Evolutionary conservation across 768 basidiomycete species (phyloP).

Genomic region (Macrolepiota dolichaula): DNA sequence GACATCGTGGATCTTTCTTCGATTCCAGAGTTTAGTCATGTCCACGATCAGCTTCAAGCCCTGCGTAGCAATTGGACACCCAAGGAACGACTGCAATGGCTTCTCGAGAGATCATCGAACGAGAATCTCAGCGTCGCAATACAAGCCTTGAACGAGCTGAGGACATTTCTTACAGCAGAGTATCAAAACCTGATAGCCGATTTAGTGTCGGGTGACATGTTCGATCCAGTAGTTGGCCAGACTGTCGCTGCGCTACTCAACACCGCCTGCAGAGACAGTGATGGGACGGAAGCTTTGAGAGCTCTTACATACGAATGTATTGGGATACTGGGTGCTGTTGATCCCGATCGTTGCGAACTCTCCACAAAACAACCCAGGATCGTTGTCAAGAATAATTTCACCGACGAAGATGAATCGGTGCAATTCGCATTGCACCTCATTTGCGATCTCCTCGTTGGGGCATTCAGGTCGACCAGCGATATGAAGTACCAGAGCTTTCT

Average conservation of each 20-base stretch:
- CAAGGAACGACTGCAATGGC: conserved; percentile 52
- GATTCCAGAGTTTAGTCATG: conserved; percentile 59
- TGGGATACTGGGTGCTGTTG: conserved; percentile 88
- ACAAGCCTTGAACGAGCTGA: conserved; percentile 75
- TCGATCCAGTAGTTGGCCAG: conserved; percentile 71
- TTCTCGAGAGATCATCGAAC: conserved; percentile 71
- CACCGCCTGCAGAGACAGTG: conserved; percentile 76
- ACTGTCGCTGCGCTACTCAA: conserved; percentile 64
- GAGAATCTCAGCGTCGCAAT: conserved; percentile 79
- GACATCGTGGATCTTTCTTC: conserved; percentile 78
- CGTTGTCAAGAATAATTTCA: conserved; percentile 78
- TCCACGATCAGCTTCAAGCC: conserved; percentile 37
- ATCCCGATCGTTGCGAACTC: conserved; percentile 89
- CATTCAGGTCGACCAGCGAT: conserved; percentile 92
- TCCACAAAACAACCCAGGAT: conserved; percentile 54
- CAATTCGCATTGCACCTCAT: conserved; percentile 86
- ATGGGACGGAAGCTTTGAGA: conserved; percentile 64
- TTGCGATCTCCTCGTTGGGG: conserved; percentile 78
- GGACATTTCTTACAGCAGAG: conserved; percentile 51
- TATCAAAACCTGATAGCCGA: conserved; percentile 51
- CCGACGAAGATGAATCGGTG: conserved; percentile 71
- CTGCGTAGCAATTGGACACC: conserved; percentile 51
- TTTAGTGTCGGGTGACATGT: conserved; percentile 81
- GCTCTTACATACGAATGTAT: conserved; percentile 85
- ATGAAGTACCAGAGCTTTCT: conserved; percentile 87